phyloP scores from a whole-genome alignment of 176 grass and related monocot genomes.

The Rhynchospora breviuscula region DNA sequence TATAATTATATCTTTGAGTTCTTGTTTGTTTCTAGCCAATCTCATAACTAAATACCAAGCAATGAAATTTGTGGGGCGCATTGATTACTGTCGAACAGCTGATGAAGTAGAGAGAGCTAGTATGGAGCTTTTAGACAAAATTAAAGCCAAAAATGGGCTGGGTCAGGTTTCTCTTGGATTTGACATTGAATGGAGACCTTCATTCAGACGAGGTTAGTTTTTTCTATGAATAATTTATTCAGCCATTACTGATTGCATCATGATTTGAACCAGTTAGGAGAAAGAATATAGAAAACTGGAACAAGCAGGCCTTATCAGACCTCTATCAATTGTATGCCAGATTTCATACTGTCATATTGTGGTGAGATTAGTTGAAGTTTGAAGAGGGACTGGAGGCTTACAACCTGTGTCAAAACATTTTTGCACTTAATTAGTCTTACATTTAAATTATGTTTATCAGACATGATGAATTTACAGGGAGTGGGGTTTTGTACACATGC shows the following conservation, averaged over 20 bases:
- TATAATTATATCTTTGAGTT: not conserved
- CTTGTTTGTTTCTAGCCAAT: conserved; percentile 27
- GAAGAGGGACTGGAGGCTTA: not conserved
- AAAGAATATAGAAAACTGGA: no score
- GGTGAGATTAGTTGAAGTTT: not conserved
- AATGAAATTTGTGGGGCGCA: conserved; percentile 48
- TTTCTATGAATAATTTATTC: not conserved
- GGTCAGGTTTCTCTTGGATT: conserved; percentile 63
- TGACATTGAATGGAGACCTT: conserved; percentile 78
- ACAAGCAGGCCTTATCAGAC: not conserved
- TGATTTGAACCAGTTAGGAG: not conserved
- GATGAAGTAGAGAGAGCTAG: conserved; percentile 65
- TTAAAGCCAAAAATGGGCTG: conserved; percentile 38
- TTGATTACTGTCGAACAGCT: conserved; percentile 58
- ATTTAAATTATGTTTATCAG: not conserved
- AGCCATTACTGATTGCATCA: not conserved
- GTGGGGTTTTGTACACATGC: conserved; percentile 3
- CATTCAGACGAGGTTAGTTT: conserved; percentile 65
- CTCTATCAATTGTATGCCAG: not conserved
- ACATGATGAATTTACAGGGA: conserved; percentile 1
- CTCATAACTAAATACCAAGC: conserved; percentile 34
- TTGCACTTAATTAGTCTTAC: not conserved
- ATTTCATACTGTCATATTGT: not conserved
- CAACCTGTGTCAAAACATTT: not conserved
- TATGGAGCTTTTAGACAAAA: conserved; percentile 39